These are phyloP conservation scores for Bertia moriformis DNA, from an alignment of 2,329 filamentous ascomycete genomes.

Conservation along the genomic window DNA sequence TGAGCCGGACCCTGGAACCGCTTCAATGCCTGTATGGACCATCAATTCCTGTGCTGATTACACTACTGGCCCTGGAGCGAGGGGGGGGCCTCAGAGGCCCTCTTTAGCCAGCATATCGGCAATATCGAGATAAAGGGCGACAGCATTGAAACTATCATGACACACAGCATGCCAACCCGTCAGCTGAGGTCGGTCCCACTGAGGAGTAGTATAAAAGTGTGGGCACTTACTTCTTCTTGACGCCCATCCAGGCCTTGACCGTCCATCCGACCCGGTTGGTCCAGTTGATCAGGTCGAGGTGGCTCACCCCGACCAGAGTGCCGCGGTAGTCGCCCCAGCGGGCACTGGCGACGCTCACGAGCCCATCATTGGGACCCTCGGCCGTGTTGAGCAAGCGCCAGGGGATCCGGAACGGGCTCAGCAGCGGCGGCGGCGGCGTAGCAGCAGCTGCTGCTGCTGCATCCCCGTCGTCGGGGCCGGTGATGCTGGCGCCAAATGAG, in stretches of 20 bases:
- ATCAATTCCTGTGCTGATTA: too few species aligned
- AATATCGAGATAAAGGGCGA: constrained; percentile 12
- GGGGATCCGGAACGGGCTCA: constrained; percentile 7
- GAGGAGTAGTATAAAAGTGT: neutral
- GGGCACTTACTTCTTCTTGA: constrained; percentile 5
- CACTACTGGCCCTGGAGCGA: too few species aligned
- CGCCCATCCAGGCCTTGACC: constrained; percentile 5
- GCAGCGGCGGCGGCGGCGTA: constrained; percentile 5
- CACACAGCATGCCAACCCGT: neutral
- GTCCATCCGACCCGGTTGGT: constrained; percentile 9
- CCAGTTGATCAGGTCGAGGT: constrained; percentile 12
- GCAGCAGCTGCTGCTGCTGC: too few species aligned
- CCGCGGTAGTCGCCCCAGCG: constrained; percentile 10
- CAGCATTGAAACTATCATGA: constrained; percentile 10
- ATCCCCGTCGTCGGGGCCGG: constrained; percentile 6
- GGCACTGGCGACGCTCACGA: constrained; percentile 12
- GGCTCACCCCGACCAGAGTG: constrained; percentile 9
- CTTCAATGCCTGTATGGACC: too few species aligned
- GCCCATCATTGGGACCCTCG: constrained; percentile 11
- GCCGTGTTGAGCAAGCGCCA: constrained; percentile 7
- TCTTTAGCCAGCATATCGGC: constrained; percentile 1
- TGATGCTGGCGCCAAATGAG: constrained; percentile 2
- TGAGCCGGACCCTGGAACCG: too few species aligned
- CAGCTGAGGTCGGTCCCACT: neutral
- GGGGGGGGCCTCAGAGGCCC: too few species aligned